Conservation (phyloP, 2,329 filamentous ascomycete species). For the Venturia oleaginea region DNA sequence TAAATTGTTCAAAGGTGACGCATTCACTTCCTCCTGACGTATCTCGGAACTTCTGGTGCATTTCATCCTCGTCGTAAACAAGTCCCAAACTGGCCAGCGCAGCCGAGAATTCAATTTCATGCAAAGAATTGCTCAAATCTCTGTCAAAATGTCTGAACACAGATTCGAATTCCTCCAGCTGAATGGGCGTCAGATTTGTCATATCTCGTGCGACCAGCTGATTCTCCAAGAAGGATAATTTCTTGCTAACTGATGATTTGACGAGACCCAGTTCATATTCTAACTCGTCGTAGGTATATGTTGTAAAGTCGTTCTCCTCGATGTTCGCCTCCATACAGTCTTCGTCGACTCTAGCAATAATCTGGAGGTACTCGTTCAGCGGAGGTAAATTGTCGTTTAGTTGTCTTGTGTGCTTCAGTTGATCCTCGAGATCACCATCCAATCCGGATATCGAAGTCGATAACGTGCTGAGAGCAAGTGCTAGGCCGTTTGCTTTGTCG, state of each 20-base stretch:
- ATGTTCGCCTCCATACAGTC: constrained; percentile 96
- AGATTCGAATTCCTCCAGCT: constrained; percentile 95
- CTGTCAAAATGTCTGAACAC: constrained; percentile 98
- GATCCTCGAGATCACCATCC: constrained; percentile 93
- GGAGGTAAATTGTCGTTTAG: constrained; percentile 79
- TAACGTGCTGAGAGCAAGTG: constrained; percentile 86
- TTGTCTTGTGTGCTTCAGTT: constrained; percentile 76
- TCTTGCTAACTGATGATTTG: constrained; percentile 87
- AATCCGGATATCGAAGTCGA: constrained; percentile 92
- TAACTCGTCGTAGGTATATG: constrained; percentile 94
- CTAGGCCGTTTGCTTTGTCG: constrained; percentile 97
- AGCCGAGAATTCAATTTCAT: constrained; percentile 91
- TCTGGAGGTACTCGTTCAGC: constrained; percentile 81
- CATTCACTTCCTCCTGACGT: constrained; percentile 71
- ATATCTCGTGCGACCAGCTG: constrained; percentile 97
- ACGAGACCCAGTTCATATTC: constrained; percentile 89
- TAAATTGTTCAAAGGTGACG: constrained; percentile 97
- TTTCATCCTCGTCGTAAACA: constrained; percentile 95
- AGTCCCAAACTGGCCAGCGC: constrained; percentile 90
- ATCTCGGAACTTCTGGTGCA: constrained; percentile 88
- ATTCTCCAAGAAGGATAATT: constrained; percentile 92
- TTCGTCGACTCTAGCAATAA: constrained; percentile 75
- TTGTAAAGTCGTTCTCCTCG: constrained; percentile 99
- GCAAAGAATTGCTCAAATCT: constrained; percentile 79
- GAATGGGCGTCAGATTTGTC: constrained; percentile 97